Base-by-base conservation (phyloP, 108 stramenopile species). In the Fistulifera pelliculosa region DNA sequence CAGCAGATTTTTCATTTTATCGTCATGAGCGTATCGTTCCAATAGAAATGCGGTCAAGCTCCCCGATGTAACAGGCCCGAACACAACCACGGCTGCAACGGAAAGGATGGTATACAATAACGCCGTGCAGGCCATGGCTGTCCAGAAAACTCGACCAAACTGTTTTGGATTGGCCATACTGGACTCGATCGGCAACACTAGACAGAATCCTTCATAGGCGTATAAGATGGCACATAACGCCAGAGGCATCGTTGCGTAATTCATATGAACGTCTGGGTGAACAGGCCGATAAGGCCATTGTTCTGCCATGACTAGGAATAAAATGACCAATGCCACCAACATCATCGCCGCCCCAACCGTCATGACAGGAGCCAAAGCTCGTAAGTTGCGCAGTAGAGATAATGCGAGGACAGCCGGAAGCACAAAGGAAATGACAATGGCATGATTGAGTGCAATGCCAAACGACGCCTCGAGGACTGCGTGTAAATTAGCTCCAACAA, bases 191-290 rank as follows among this genome's bases (percentile, higher is more conserved):
- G 85, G 85, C 24, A 86, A 42, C 40, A 86, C 71, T 7, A 86
- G 49, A 54, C 74, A 76, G 39, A 86, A 82, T 5, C 85, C 85
- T 65, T 86, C 85, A 56, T 64, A 82, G 23, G 72, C 71, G 51
- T 81, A 86, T 13, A 86, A 40, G 50, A 86, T 80, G 26, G 80
- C 85, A 54, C 85, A 82, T 7, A 82, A 18, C 4, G 85, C 80
- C 67, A 86, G 47, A 0, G 80, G 78, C n/a, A n/a, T n/a, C n/a
- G n/a, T n/a, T n/a, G n/a, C n/a, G n/a, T n/a, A n/a, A n/a, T n/a
- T n/a, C n/a, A n/a, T n/a, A n/a, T n/a, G n/a, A n/a, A n/a, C n/a
- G n/a, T n/a, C n/a, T 10, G 18, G n/a, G 49, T 44, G 13, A 11
- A 0, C 10, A n/a, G n/a, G n/a, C n/a, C n/a, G n/a, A n/a, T n/a